Evolutionary conservation across 306 rosid genomes (phyloP), one percentile per base, ranked within the genome.

Genomic region (Elaeagnus macrophylla): DNA sequence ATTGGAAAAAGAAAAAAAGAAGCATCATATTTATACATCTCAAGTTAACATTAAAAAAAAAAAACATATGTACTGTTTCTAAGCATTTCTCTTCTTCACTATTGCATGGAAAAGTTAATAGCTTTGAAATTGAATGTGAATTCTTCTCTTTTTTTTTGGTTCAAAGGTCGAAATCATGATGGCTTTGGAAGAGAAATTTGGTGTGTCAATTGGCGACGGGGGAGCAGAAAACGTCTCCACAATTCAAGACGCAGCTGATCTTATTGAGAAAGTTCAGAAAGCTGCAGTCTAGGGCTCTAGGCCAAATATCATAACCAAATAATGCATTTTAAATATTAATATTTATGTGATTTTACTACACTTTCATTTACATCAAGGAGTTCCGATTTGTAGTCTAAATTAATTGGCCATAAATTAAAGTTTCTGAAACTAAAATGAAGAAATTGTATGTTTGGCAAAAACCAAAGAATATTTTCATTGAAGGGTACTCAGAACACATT

Each of bases 111-210:
- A 25, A 25, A 25, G 32, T 25, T 2, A 25, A 25, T 25, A 25
- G 32, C 32, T 25, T 76, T 1, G 88, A 84, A 76, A 84, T 74
- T 1, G 86, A 79, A 58, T 16, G 83, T 15, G 19, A 9, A 11
- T 6, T 10, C 2, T 0, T 8, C n/a, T 18, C 7, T 18, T 9
- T 14, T 1, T 41, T 19, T 12, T 53, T 53, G 0, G 6, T 25
- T 10, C 36, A 37, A 59, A 85, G 86, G 86, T 85, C 49, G 80
- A 85, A 60, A 79, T 85, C 55, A 66, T 81, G 78, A 79, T 75
- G 89, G 75, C 80, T 59, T 67, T 84, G 79, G 78, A 86, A 64
- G 90, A 86, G 73, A 80, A 68, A 67, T 82, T 82, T 48, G 85
- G 70, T 5, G 79, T 80, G 19, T 77, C 90, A 39, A 65, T 82